Percentiles rank a stretch among this genome's conserved stretches.
Conservation (phyloP, 495 filamentous ascomycete genomes). For the Neurospora sp. region DNA sequence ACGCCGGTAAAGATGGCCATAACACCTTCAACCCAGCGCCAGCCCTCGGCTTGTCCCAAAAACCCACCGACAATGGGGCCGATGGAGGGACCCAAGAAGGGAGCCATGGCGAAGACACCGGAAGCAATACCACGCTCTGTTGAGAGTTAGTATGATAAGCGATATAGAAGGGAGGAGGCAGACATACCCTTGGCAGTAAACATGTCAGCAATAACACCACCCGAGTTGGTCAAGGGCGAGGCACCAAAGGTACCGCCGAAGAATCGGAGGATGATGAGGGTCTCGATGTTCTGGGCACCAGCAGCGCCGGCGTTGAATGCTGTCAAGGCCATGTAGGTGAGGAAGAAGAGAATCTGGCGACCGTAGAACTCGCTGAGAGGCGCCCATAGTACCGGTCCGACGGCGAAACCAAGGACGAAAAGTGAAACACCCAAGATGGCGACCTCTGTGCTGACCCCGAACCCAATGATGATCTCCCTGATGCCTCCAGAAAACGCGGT, state of each 20-base stretch:
- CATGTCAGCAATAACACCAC: constrained; percentile 69
- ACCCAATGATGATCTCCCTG: constrained; percentile 47
- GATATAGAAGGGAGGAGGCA: neutral
- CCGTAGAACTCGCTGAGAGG: constrained; percentile 59
- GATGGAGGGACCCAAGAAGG: constrained; percentile 60
- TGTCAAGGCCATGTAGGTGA: constrained; percentile 52
- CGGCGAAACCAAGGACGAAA: constrained; percentile 65
- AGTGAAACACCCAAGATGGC: constrained; percentile 60
- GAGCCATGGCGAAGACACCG: constrained; percentile 54
- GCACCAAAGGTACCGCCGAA: constrained; percentile 72
- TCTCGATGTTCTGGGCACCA: constrained; percentile 50
- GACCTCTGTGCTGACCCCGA: constrained; percentile 49
- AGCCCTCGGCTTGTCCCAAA: constrained; percentile 40
- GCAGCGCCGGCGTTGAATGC: constrained; percentile 60
- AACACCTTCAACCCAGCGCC: constrained; percentile 58
- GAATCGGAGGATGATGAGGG: constrained; percentile 66
- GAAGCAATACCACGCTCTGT: constrained; percentile 54
- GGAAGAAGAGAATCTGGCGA: constrained; percentile 57
- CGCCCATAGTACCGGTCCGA: constrained; percentile 57
- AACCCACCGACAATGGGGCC: constrained; percentile 51
- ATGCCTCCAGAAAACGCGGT: constrained; percentile 69
- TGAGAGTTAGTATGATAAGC: neutral
- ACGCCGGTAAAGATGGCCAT: constrained; percentile 61
- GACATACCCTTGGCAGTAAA: constrained; percentile 40
- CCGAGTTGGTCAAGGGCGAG: constrained; percentile 61